Base-by-base conservation (phyloP, 495 filamentous ascomycete species). In the Pyronema omphalodes region DNA sequence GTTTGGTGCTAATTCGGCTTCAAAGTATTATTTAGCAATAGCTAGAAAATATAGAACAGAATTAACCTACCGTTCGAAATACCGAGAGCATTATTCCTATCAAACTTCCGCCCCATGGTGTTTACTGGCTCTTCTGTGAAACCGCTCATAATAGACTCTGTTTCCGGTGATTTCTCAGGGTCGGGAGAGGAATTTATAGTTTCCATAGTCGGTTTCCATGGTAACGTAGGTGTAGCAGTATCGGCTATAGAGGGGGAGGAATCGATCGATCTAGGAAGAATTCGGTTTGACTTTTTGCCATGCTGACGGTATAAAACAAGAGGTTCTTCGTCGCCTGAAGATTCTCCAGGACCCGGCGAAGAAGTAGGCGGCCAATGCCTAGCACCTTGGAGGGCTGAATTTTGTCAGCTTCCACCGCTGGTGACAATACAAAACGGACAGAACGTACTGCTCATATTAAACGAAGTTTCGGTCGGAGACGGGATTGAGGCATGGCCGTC, bases 401-500 rank as follows among this genome's bases (percentile, higher is more conserved):
- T 47, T 19, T n/a, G 44, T 47, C 23, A 23, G 12, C 44, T 9
- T n/a, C 17, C 17, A 9, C 18, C 23, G 44, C 12, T 7, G 5
- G 44, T 5, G 1, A 5, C 23, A 29, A 29, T 9, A 47, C 12
- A 47, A 19, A 15, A 19, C 12, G 44, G 23, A 47, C 39, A 47
- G 23, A 33, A 36, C 52, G 18, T 60, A 60, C 61, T 47, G 29
- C 57, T 63, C 1, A 63, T 45, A 36, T 64, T 59, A 40, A 64
- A 64, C 29, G 61, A 63, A 11, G 57, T 64, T 33, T 63, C 60
- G 2, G 56, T 63, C 37, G 61, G 61, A 18, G 61, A 64, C 6
- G 61, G 61, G 23, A 64, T 61, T 8, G 61, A 60, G 37, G 54
- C 61, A 47, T 64, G 61, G 15, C 61, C 61, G 36, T 64, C 61